These are phyloP conservation scores for Azolla pinnata DNA, from an alignment of 75 land plant species.

Conservation along the genomic window DNA sequence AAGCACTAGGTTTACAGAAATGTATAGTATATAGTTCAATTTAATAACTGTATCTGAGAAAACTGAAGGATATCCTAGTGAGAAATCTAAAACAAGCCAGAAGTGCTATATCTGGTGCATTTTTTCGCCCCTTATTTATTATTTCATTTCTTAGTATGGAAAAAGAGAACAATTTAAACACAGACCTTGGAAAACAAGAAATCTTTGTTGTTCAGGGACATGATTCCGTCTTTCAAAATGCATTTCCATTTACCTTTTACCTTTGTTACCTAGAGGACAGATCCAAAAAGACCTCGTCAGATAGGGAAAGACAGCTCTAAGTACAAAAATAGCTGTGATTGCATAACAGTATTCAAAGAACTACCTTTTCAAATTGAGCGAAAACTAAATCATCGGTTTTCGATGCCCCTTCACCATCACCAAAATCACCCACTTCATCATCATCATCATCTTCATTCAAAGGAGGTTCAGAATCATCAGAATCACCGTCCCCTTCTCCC, in stretches of 20 bases:
- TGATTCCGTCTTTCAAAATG: slow-evolving; percentile 90
- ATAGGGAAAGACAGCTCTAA: too few relatives aligned
- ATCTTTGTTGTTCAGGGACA: slow-evolving; percentile 82
- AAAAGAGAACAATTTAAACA: slow-evolving; percentile 2
- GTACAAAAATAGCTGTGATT: too few relatives aligned
- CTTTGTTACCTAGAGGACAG: slow-evolving; percentile 78
- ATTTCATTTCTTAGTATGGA: too few relatives aligned
- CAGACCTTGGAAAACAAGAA: slow-evolving; percentile 88
- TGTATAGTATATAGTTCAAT: too few relatives aligned
- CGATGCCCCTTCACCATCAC: slow-evolving; percentile 63
- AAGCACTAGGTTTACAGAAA: too few relatives aligned
- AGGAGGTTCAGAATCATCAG: slow-evolving; percentile 69
- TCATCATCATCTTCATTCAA: slow-evolving; percentile 85
- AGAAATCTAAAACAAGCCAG: too few relatives aligned
- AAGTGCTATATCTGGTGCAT: too few relatives aligned
- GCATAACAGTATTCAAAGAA: too few relatives aligned
- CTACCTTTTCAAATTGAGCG: slow-evolving; percentile 96
- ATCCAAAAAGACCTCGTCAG: too few relatives aligned
- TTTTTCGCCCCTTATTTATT: too few relatives aligned
- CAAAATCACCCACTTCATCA: slow-evolving; percentile 81
- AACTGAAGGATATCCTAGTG: too few relatives aligned
- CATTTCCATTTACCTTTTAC: slow-evolving; percentile 98
- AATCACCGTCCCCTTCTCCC: slow-evolving; percentile 40
- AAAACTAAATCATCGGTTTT: slow-evolving; percentile 79
- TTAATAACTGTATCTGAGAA: too few relatives aligned